Evolutionary conservation across 75 land plant genomes (phyloP), one percentile per base, ranked within the genome.

Genomic region (Cryptomeria japonica): DNA sequence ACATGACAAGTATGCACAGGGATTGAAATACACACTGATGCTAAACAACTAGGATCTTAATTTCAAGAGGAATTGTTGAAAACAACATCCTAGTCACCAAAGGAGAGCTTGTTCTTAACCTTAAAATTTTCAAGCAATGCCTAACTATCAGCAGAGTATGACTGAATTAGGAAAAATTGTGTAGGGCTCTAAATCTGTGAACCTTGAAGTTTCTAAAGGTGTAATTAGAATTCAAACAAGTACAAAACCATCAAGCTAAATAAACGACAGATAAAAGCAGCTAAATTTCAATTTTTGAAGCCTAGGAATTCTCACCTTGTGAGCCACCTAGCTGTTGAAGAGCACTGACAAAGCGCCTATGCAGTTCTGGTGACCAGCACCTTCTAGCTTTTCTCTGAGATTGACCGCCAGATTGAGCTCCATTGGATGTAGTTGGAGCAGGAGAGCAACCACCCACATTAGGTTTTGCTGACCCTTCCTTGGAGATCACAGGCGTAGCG

Each of bases 361-460:
- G 99, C 88, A 98, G 91, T 85, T 98, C 99, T 39, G 97, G 99
- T 31, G 99, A 98, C 99, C 99, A 98, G 80, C 99, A 96, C 88
- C 99, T 84, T 83, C 99, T 92, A 34, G 95, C 93, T 47, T 98
- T 98, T 85, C 99, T 87, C n/a, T 93, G 96, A 10, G 96, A 73
- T 88, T 94, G 93, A 31, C 11, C 55, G 10, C 41, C 84, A 86
- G n/a, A 89, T 88, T 41, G 87, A 89, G 28, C 70, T 85, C 36
- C 87, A 79, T 51, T 85, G 58, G 86, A 53, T 82, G 84, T 44
- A 49, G 86, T 11, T 15, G 86, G 37, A 37, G 58, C 16, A 36
- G 86, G 64, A 16, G 68, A n/a, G 55, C 39, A 46, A 18, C 38
- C 56, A 31, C 53, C 86, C 22, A 34, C 86, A 37, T 56, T 56